phyloP scores from a whole-genome alignment of 2,329 filamentous ascomycete genomes.

The Phyllosticta citribraziliensis region DNA sequence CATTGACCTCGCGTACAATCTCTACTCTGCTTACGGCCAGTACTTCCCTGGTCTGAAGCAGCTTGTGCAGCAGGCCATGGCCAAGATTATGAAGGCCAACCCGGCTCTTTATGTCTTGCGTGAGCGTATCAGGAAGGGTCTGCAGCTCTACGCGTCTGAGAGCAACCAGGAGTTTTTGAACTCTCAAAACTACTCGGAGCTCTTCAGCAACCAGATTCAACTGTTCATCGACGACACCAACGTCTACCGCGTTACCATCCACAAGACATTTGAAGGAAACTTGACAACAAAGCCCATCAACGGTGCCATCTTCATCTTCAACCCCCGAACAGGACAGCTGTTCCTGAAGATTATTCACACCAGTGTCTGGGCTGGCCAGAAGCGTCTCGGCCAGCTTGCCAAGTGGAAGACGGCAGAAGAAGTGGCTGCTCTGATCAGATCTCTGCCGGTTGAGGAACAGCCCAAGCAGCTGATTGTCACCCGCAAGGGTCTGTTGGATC shows the following conservation, averaged over 20 bases:
- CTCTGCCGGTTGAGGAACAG: constrained; percentile 92
- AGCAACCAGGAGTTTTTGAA: constrained; percentile 99
- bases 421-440: constrained; percentile 94
- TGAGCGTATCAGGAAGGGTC: constrained; percentile 95
- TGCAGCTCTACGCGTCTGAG: constrained; percentile 95
- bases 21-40: constrained; percentile 96
- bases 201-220: constrained; percentile 98
- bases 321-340: constrained; percentile 91
- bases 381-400: constrained; percentile 93
- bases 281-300: constrained; percentile 99
- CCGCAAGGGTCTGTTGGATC: constrained; percentile 91
- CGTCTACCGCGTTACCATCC: constrained; percentile 97
- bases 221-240: constrained; percentile 99
- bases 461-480: constrained; percentile 98
- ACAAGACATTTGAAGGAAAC: constrained; percentile 99
- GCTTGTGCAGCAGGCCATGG: constrained; percentile 95
- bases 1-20: constrained; percentile 93
- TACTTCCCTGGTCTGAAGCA: constrained; percentile 98
- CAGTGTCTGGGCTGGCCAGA: constrained; percentile 97
- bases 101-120: constrained; percentile 91
- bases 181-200: constrained; percentile 97
- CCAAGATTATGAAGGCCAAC: constrained; percentile 99
- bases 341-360: constrained; percentile 99
- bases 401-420: constrained; percentile 99
- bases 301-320: constrained; percentile 99